These are phyloP conservation scores for Suillus plorans DNA, from an alignment of 768 basidiomycete genomes.

Conservation along the genomic window DNA sequence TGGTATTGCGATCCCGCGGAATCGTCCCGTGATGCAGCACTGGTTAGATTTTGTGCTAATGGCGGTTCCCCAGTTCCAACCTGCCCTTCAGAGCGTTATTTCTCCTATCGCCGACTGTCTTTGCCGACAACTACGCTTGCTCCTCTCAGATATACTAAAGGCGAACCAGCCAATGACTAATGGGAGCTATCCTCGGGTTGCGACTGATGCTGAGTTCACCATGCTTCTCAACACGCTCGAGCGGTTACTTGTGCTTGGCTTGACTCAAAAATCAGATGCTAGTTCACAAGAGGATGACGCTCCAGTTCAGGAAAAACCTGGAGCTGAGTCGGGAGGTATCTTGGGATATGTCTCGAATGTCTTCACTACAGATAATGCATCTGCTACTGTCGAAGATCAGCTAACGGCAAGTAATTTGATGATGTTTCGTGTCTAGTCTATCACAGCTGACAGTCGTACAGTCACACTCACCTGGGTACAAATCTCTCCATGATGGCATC, in stretches of 20 bases:
- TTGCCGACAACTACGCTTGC: conserved; percentile 62
- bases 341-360: conserved; percentile 91
- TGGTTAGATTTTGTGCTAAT: conserved; percentile 97
- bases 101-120: conserved; percentile 78
- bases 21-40: conserved; percentile 84
- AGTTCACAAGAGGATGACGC: conserved; percentile 58
- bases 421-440: neutral
- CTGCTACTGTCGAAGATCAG: conserved; percentile 50
- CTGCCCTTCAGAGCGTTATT: conserved; percentile 62
- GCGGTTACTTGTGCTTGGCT: conserved; percentile 70
- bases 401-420: conserved; percentile 46
- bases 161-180: conserved; percentile 39
- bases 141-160: conserved; percentile 54
- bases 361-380: conserved; percentile 70
- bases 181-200: conserved; percentile 45
- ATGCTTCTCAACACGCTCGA: conserved; percentile 87
- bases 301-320: conserved; percentile 48
- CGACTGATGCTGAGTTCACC: conserved; percentile 79
- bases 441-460: conserved; percentile 12
- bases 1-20: conserved; percentile 66
- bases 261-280: conserved; percentile 56
- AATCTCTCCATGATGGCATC: conserved; percentile 78
- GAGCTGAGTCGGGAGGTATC: conserved; percentile 61
- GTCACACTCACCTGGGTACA: conserved; percentile 74
- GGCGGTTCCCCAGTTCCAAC: conserved; percentile 85